A percentile compares a stretch with the other conserved stretches of the same genome.
Evolutionary conservation across 768 basidiomycete genomes (phyloP).

Genomic region (Tulasnella sp.): DNA sequence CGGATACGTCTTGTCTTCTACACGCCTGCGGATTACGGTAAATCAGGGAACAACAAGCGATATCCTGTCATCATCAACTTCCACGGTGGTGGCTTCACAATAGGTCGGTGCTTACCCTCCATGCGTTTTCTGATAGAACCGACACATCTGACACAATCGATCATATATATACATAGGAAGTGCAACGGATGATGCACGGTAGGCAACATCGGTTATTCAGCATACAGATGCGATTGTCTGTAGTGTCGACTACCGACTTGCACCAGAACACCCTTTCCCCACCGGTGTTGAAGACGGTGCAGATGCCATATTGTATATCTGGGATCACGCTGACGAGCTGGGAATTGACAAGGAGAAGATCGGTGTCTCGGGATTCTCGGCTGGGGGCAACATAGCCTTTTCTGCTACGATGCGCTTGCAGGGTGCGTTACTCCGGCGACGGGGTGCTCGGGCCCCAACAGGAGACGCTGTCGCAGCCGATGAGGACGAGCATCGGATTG

Average conservation of each 20-base stretch:
- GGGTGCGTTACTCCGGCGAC: neutral
- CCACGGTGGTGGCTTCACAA: slow-evolving; percentile 6
- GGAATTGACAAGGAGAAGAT: slow-evolving; percentile 41
- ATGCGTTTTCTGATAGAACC: too few species aligned
- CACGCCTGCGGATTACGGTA: neutral
- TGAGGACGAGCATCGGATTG: slow-evolving; percentile 30
- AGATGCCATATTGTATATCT: slow-evolving; percentile 52
- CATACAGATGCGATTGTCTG: slow-evolving; percentile 47
- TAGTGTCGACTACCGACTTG: slow-evolving; percentile 60
- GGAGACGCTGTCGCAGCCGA: slow-evolving; percentile 36
- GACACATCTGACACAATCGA: too few species aligned
- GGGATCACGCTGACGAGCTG: slow-evolving; percentile 39
- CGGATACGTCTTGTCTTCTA: slow-evolving; percentile 13
- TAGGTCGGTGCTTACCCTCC: too few species aligned
- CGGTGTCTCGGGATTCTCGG: slow-evolving; percentile 64
- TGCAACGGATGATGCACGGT: slow-evolving; percentile 21
- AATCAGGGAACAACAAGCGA: neutral
- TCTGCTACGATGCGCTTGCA: neutral
- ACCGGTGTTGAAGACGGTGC: slow-evolving; percentile 59
- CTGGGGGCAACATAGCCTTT: slow-evolving; percentile 30
- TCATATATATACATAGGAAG: too few species aligned
- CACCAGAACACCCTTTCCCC: slow-evolving; percentile 60
- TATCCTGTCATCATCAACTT: slow-evolving; percentile 16
- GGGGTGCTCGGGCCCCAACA: neutral
- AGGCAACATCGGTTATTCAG: slow-evolving; percentile 12